These are phyloP conservation scores for Allomyces arbusculus DNA, from an alignment of 192 early-diverging fungal genomes.

Conservation along the genomic window DNA sequence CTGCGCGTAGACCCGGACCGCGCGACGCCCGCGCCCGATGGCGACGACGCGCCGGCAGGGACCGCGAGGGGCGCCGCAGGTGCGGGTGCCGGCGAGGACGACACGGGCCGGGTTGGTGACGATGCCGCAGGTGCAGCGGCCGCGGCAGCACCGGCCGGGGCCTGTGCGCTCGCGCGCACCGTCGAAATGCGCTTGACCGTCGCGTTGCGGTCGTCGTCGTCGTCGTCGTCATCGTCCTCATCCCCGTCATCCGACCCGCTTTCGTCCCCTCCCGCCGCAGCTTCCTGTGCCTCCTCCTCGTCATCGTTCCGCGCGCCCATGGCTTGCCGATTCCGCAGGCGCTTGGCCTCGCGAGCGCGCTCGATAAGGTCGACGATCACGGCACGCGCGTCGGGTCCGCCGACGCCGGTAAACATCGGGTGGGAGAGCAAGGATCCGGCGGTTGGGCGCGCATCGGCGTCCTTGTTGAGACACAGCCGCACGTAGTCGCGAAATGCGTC, in stretches of 20 bases:
- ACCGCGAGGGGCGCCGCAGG: too few species aligned
- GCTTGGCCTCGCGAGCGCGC: not conserved
- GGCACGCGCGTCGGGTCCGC: not conserved
- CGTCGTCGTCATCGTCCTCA: not conserved
- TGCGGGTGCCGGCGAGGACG: not conserved
- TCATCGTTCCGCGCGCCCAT: not conserved
- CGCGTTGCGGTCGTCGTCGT: not conserved
- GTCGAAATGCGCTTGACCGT: not conserved
- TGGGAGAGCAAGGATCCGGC: conserved; percentile 51
- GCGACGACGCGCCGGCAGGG: not conserved
- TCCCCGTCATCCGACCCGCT: not conserved
- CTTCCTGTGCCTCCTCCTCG: not conserved
- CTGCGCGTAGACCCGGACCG: too few species aligned
- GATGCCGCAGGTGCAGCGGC: not conserved
- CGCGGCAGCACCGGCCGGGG: not conserved
- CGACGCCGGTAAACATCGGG: conserved; percentile 29
- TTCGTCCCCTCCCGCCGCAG: too few species aligned
- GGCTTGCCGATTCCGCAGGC: not conserved
- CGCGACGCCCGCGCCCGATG: not conserved
- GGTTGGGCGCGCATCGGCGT: conserved; percentile 38
- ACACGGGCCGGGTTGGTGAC: too few species aligned
- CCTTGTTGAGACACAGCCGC: conserved; percentile 53
- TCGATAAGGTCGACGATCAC: not conserved
- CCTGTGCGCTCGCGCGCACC: not conserved
- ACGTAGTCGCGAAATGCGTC: conserved; percentile 50